Evolutionary conservation across 2,329 filamentous ascomycete genomes (phyloP), one percentile per base, ranked within the genome.

Genomic region (Fusarium oligoseptatum): DNA sequence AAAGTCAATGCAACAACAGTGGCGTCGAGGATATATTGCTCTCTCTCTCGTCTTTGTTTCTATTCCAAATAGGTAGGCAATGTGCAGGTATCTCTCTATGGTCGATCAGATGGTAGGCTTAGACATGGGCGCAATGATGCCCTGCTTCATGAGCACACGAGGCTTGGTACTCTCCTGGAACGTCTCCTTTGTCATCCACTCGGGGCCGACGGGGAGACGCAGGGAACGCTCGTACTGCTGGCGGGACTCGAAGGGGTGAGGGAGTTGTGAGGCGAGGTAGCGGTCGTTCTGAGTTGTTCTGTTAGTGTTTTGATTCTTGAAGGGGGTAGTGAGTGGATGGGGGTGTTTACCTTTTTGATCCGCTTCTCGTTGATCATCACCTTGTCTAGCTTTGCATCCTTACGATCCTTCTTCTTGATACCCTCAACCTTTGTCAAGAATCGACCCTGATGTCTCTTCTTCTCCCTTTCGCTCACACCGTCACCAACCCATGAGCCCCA

Each of bases 141-240:
- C 97, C 85, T 95, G 94, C 87, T 97, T 98, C 82, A 98, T 87
- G 82, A 98, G 87, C 75, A 98, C 90, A 78, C 95, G 91, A 68
- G 97, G 97, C 89, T 96, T 97, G 69, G 94, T 97, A 71, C 90
- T 90, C 77, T 93, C 91, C 87, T 98, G 95, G 88, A 97, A 97
- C 15, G 93, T 95, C 86, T 95, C 92, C 89, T 98, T 98, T n/a
- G 96, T 98, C 77, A 92, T 92, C 95, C 96, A 99, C 84, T 99
- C 96, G 17, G 93, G 94, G 2, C 97, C 97, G 70, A 98, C 91
- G 2, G 97, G 97, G 76, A 98, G 85, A 50, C 96, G 89, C 68
- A 98, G 86, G 74, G 93, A 94, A 60, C 96, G 88, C 87, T 99
- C 97, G 84, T 98, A 98, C 86, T 98, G 95, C 80, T 93, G 89